Evolutionary conservation across 768 basidiomycete genomes (phyloP).

Genomic region (Panaeolus papilionaceus): DNA sequence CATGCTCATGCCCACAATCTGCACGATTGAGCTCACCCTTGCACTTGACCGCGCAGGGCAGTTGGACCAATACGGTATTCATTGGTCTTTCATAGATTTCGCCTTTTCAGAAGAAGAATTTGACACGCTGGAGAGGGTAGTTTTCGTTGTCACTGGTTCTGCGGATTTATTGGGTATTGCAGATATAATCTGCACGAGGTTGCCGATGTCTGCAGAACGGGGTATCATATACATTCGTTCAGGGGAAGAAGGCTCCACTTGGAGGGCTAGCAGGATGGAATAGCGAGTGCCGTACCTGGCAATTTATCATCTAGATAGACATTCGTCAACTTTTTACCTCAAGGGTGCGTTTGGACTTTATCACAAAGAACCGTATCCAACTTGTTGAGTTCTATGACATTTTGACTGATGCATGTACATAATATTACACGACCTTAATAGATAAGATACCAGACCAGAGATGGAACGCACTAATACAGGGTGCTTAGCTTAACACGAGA

Average conservation of each 20-base stretch:
- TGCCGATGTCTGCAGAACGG: not conserved
- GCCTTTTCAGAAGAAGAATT: not conserved
- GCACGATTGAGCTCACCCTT: no score
- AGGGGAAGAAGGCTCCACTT: not conserved
- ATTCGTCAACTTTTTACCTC: no score
- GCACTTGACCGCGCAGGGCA: not conserved
- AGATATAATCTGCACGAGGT: not conserved
- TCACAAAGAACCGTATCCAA: not conserved
- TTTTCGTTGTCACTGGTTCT: not conserved
- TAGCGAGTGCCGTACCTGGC: no score
- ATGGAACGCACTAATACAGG: constrained; percentile 18
- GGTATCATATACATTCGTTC: not conserved
- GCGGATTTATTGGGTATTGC: not conserved
- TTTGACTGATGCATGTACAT: constrained; percentile 1
- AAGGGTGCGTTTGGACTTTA: no score
- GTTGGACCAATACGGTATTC: not conserved
- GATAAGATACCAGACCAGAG: constrained; percentile 16
- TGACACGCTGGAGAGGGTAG: not conserved
- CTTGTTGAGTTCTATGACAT: not conserved
- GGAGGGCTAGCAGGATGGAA: no score
- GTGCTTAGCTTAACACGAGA: constrained; percentile 1
- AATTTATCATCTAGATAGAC: no score
- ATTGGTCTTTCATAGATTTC: not conserved
- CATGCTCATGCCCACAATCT: no score
- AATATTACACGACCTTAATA: constrained; percentile 4